Base-by-base conservation (phyloP, 2,329 filamentous ascomycete genomes). In the Monosporascus ibericus region DNA sequence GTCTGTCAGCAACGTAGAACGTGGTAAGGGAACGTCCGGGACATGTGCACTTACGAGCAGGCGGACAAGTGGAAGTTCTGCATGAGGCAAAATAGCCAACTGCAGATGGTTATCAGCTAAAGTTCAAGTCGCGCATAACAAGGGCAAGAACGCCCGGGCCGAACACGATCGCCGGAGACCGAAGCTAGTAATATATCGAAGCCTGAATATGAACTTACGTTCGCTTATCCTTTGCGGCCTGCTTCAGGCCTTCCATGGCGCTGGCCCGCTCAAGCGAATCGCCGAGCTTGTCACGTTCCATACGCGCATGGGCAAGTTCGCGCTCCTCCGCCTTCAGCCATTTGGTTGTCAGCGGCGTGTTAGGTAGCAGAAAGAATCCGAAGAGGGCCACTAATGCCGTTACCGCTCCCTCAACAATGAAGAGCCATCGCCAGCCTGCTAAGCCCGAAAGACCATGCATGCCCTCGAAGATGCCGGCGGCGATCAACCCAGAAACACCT, bases 331-430 rank as follows among this genome's bases (percentile, higher is more conserved):
- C 66, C 2, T 63, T 74, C 44, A 80, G 69, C 64, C 77, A 77
- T 7, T 65, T 63, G 0, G 74, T 74, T 25, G 71, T 70, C 30
- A 72, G 64, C 8, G 65, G 70, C 49, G 66, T 70, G 56, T 69
- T 68, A 8, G 70, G 74, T 17, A 75, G 71, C 30, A 75, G 54
- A 78, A 80, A 88, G 69, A 83, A 86, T 5, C 77, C 81, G 2
- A 73, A 66, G 4, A 85, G 58, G 2, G 82, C 85, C n/a, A 86
- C 74, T 1, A 86, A 2, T 3, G 85, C 73, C 0, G 84, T 87
- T 0, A 75, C 72, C 4, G 85, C 70, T 1, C 85, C 85, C 69
- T 83, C 78, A 39, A 82, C 70, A 48, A 82, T 73, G 55, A 78
- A 78, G 25, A 78, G 74, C 76, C 70, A 79, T 38, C 68, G 70